phyloP scores from a whole-genome alignment of 2,329 filamentous ascomycete species.

The Trichoderma semiorbis region DNA sequence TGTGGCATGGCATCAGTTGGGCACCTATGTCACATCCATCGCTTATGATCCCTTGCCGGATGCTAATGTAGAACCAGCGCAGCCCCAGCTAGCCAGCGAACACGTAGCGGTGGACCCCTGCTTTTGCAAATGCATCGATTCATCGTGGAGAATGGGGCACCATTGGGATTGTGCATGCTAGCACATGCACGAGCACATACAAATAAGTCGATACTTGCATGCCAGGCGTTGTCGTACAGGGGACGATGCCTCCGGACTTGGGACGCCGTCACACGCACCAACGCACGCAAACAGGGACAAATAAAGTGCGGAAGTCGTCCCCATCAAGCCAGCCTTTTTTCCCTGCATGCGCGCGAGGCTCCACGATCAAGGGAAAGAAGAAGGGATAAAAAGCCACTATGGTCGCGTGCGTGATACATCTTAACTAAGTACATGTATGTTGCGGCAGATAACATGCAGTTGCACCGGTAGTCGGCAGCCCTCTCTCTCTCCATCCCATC shows the following conservation, averaged over 20 bases:
- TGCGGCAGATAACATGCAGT: not conserved
- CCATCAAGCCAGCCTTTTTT: not conserved
- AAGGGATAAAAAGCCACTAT: not conserved
- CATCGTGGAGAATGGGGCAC: not conserved
- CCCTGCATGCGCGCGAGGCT: not conserved
- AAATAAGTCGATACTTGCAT: not conserved
- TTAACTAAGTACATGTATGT: not conserved
- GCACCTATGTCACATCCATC: not conserved
- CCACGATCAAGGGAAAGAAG: not conserved
- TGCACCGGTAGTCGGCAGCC: not conserved
- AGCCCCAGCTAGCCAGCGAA: not conserved
- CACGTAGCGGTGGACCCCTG: not conserved
- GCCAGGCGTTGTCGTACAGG: not conserved
- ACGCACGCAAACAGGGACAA: not conserved
- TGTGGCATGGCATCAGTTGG: not conserved
- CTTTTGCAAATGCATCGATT: not conserved
- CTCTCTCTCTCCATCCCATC: not conserved
- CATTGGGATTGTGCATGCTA: not conserved
- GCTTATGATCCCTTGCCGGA: not conserved
- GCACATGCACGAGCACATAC: not conserved
- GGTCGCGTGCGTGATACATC: conserved; percentile 6
- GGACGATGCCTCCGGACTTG: not conserved
- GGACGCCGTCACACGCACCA: not conserved
- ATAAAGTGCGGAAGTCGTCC: not conserved
- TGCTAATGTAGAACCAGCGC: not conserved